Evolutionary conservation across 768 basidiomycete genomes (phyloP).

Genomic region (Serendipita vermifera): DNA sequence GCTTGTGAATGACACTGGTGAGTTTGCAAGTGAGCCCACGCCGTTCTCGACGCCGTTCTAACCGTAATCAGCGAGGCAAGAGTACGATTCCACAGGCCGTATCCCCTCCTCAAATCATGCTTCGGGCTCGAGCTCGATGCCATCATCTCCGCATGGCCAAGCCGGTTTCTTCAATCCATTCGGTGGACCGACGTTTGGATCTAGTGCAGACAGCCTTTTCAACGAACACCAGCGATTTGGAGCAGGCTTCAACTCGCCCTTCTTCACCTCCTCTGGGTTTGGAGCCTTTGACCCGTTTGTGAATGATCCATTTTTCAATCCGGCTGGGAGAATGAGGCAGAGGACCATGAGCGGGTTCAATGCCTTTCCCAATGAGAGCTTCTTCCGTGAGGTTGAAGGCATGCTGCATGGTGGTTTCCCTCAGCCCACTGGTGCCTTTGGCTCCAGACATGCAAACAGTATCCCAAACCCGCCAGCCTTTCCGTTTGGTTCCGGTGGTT

Average conservation of each 20-base stretch:
- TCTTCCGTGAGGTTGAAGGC: neutral
- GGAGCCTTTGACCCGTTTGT: neutral
- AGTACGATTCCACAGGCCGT: constrained; percentile 1
- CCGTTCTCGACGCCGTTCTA: too few relatives aligned
- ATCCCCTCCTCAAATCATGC: neutral
- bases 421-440: neutral
- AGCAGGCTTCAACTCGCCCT: neutral
- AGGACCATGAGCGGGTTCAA: neutral
- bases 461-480: neutral
- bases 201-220: neutral
- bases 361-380: neutral
- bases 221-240: neutral
- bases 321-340: neutral
- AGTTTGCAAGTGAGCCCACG: too few relatives aligned
- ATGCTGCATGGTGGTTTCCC: neutral
- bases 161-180: neutral
- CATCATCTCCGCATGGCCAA: neutral
- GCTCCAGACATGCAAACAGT: too few relatives aligned
- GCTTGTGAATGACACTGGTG: neutral
- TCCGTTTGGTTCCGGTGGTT: neutral
- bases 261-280: neutral
- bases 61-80: neutral
- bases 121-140: neutral
- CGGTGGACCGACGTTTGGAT: neutral
- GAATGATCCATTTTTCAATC: constrained; percentile 5